phyloP scores from a whole-genome alignment of 176 grass and related monocot species.

The bread wheat (Triticum aestivum) region IWGSC_CS_RefSeq_v2.1 NC_057798.1:125062115-125062614 shows the following conservation, averaged over 20 bases:
- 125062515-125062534: constrained; percentile 12
- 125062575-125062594: constrained; percentile 54
- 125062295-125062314: no score
- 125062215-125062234: no score
- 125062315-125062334: no score
- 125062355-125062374: background rate
- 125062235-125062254: no score
- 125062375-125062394: constrained; percentile 40
- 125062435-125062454: constrained; percentile 72
- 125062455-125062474: constrained; percentile 70
- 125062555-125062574: background rate
- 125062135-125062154: no score
- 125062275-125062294: no score
- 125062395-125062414: constrained; percentile 26
- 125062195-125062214: no score
- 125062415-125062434: constrained; percentile 48
- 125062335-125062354: background rate
- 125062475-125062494: constrained; percentile 78
- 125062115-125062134: no score
- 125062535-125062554: background rate
- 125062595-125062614: constrained; percentile 64
- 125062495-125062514: constrained; percentile 62
- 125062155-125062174: no score
- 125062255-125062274: no score
- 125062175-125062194: no score